Conservation (phyloP, 208 protist species). For the Trypanosoma rangeli region DNA sequence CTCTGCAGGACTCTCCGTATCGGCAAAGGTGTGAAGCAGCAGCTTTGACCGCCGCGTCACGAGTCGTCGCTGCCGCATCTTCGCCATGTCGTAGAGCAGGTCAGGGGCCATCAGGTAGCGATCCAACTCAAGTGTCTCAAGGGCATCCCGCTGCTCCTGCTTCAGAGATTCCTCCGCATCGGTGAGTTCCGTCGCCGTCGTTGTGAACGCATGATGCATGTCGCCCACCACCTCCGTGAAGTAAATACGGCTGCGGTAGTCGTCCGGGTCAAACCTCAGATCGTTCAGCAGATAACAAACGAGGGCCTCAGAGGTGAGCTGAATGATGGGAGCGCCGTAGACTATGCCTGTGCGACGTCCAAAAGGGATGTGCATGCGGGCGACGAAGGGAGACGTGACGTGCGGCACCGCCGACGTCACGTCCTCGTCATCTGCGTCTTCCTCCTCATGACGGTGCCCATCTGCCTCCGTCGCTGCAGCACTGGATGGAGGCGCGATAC, state of each 20-base stretch:
- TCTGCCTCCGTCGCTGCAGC: neutral
- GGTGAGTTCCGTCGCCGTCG: neutral
- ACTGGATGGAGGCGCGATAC: conserved; percentile 39
- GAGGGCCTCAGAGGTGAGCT: conserved; percentile 55
- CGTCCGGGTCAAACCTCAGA: conserved; percentile 62
- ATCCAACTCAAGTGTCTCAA: conserved; percentile 70
- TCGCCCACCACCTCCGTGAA: conserved; percentile 42
- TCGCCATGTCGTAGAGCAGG: conserved; percentile 77
- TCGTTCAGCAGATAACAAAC: conserved; percentile 51
- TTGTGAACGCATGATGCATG: neutral
- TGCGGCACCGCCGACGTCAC: conserved; percentile 34
- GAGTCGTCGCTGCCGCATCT: conserved; percentile 67
- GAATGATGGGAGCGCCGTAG: conserved; percentile 62
- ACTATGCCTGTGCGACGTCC: conserved; percentile 82
- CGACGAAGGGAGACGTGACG: conserved; percentile 62
- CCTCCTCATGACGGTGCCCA: conserved; percentile 1
- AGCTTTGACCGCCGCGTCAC: conserved; percentile 69
- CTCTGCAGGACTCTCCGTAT: conserved; percentile 39
- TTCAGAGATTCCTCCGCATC: conserved; percentile 46
- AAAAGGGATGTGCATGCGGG: conserved; percentile 69
- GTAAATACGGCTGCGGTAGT: conserved; percentile 78
- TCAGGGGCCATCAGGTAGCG: conserved; percentile 84
- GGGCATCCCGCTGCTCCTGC: conserved; percentile 58
- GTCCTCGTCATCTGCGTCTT: conserved; percentile 30
- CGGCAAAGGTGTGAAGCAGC: conserved; percentile 68